A percentile compares a stretch with the other conserved stretches of the same genome.
phyloP scores from a whole-genome alignment of 805 yeast genomes.

The Pichia phayaonensis region DNA sequence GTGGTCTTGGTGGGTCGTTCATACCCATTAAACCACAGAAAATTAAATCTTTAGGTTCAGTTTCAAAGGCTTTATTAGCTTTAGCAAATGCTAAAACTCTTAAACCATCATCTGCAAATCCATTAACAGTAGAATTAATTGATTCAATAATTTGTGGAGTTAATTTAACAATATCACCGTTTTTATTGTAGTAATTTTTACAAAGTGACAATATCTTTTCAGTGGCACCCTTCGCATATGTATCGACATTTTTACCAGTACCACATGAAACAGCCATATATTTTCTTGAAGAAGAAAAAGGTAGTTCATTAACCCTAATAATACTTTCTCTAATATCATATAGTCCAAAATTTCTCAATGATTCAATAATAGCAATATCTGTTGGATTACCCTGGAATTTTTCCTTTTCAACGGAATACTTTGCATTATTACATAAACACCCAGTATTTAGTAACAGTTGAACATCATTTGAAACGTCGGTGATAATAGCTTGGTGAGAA shows the following conservation, averaged over 20 bases:
- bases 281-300: constrained; percentile 79
- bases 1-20: constrained; percentile 97
- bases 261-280: constrained; percentile 80
- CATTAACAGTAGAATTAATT: constrained; percentile 51
- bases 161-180: constrained; percentile 54
- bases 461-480: constrained; percentile 48
- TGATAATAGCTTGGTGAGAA: constrained; percentile 34
- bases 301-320: constrained; percentile 62
- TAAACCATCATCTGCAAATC: constrained; percentile 74
- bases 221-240: constrained; percentile 85
- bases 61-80: constrained; percentile 31
- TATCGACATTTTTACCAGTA: constrained; percentile 47
- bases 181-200: constrained; percentile 47
- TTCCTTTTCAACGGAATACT: constrained; percentile 58
- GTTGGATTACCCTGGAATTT: constrained; percentile 87
- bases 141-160: constrained; percentile 39
- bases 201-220: constrained; percentile 64
- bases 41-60: constrained; percentile 49
- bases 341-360: constrained; percentile 59
- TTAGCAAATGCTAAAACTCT: constrained; percentile 79
- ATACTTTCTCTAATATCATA: constrained; percentile 59
- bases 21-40: constrained; percentile 89
- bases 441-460: constrained; percentile 54
- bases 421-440: constrained; percentile 68
- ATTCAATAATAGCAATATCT: constrained; percentile 83